Percentiles rank a stretch among this genome's conserved stretches.
phyloP scores from a whole-genome alignment of 2,329 filamentous ascomycete species.

The Cercospora janseana region DNA sequence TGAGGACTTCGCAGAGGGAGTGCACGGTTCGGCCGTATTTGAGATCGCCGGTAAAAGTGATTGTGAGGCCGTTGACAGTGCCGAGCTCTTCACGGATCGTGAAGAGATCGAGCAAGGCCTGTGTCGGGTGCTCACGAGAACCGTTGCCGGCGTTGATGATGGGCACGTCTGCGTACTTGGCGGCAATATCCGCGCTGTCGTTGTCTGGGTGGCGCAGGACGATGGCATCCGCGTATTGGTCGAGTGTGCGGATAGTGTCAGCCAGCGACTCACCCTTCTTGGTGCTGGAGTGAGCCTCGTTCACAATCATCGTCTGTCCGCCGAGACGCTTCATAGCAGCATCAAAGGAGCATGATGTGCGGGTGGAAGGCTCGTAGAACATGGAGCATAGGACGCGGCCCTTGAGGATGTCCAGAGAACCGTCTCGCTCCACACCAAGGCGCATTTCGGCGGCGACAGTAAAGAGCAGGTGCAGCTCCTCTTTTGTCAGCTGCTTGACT shows the following conservation, averaged over 20 bases:
- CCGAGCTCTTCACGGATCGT: conserved; percentile 97
- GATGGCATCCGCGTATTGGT: conserved; percentile 90
- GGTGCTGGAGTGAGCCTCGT: conserved; percentile 81
- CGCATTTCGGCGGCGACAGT: conserved; percentile 98
- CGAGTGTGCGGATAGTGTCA: conserved; percentile 89
- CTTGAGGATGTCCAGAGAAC: conserved; percentile 80
- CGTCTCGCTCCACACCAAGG: conserved; percentile 86
- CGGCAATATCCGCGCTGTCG: conserved; percentile 73
- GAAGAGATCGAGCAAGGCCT: conserved; percentile 96
- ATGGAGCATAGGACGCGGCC: conserved; percentile 85
- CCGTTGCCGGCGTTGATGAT: conserved; percentile 98
- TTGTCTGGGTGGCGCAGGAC: conserved; percentile 93
- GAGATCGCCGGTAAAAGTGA: conserved; percentile 93
- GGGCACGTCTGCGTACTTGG: conserved; percentile 83
- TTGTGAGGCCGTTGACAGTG: conserved; percentile 89
- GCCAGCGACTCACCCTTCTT: conserved; percentile 93
- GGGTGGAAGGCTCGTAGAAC: conserved; percentile 97
- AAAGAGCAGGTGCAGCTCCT: conserved; percentile 89
- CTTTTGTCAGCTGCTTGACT: conserved; percentile 82
- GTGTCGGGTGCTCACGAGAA: conserved; percentile 91
- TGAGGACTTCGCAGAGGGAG: conserved; percentile 88
- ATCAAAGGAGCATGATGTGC: conserved; percentile 94
- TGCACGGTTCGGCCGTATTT: conserved; percentile 92
- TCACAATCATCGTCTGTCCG: conserved; percentile 77
- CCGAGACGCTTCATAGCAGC: conserved; percentile 98